Base-by-base conservation (phyloP, 1,139 yeast species). In the Scheffersomyces cryptocercus region DNA sequence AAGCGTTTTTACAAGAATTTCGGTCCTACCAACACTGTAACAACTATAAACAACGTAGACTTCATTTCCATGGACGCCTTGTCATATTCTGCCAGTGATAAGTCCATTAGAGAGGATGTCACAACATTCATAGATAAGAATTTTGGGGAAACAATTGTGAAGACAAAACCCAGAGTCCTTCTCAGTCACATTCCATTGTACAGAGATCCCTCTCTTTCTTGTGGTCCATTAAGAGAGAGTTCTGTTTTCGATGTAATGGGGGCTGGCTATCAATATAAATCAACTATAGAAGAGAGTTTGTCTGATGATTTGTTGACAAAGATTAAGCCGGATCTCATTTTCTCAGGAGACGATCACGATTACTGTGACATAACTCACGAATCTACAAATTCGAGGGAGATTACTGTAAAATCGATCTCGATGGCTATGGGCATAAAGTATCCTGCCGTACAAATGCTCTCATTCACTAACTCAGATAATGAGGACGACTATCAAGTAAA, bases 391-490 rank as follows among this genome's bases (percentile, higher is more conserved):
- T 36, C 55, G 2, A 56, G 75, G 29, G 83, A 78, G 52, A 64
- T 79, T 44, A 78, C 82, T 28, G 81, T 79, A 29, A 79, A 79
- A 53, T 76, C 83, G 20, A 73, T 79, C 8, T 75, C 81, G 37
- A 76, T 80, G 82, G 84, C 84, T 24, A 79, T 79, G 84, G 84
- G 84, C 1, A 76, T 77, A 29, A 56, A 61, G 41, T 62, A 62
- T 36, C 85, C 85, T 0, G 84, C 82, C 0, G 81, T 79, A 3
- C 82, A 79, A 52, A 51, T 79, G 35, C 56, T 80, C 7, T 59
- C 80, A 0, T 65, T 69, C 51, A 38, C 53, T 2, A 56, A 55
- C 28, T 38, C 54, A 51, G 56, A 58, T 10, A 40, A 42, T 24
- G 52, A 59, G 2, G 45, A 44, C 8, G 26, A 20, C 26, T 20